Conservation (phyloP, 129 eudicot species). For the carrot (Daucus carota) region DNA sequence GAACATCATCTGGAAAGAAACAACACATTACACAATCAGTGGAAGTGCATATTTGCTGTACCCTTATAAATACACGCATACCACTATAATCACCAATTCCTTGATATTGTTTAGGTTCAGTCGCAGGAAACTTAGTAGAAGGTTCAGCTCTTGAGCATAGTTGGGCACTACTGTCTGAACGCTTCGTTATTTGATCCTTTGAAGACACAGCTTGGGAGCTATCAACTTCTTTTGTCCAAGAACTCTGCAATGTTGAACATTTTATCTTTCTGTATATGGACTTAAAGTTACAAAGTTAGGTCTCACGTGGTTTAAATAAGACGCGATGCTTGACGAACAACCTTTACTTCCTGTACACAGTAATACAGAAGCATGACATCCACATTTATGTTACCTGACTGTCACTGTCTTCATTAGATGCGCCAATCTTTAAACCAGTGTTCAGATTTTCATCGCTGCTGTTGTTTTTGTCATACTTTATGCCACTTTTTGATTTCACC, state of each 20-base stretch:
- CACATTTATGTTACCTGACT: constrained; percentile 47
- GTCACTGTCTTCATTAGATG: constrained; percentile 71
- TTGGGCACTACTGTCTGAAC: constrained; percentile 52
- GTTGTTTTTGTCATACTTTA: constrained; percentile 32
- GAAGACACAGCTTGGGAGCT: constrained; percentile 39
- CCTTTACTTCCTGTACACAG: neutral
- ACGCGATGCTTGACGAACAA: neutral
- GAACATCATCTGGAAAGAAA: constrained; percentile 25
- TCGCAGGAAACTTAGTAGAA: neutral
- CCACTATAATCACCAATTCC: constrained; percentile 21
- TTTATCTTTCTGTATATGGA: neutral
- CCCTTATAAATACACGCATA: constrained; percentile 8
- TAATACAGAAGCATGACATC: neutral
- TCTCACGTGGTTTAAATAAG: neutral
- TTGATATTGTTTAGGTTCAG: constrained; percentile 18
- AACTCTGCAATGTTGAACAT: constrained; percentile 32
- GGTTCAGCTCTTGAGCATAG: constrained; percentile 23
- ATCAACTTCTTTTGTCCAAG: constrained; percentile 59
- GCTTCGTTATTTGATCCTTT: constrained; percentile 34
- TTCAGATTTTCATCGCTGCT: constrained; percentile 46
- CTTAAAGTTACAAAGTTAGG: neutral
- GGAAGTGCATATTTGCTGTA: neutral
- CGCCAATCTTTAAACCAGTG: constrained; percentile 31
- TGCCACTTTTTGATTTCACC: constrained; percentile 44
- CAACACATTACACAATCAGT: constrained; percentile 11